Evolutionary conservation across 2,329 filamentous ascomycete species (phyloP).

Genomic region (Sporothrix variecibatus): DNA sequence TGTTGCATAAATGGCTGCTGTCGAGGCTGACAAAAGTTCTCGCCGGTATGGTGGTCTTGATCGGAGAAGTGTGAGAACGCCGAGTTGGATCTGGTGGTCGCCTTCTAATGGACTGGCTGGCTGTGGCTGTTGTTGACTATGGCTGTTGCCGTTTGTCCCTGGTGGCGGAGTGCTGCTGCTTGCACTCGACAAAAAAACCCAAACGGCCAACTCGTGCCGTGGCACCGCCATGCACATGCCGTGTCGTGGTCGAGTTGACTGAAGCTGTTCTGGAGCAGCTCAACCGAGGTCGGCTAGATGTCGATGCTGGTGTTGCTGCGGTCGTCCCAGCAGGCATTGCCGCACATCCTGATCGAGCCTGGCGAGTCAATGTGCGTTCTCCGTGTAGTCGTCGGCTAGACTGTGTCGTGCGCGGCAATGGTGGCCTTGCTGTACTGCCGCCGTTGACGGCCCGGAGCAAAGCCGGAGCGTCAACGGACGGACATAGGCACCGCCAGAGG

Average conservation of each 20-base stretch:
- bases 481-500: slow-evolving; percentile 65
- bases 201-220: slow-evolving; percentile 24
- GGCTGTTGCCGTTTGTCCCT: background rate
- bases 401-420: background rate
- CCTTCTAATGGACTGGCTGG: background rate
- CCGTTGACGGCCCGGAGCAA: slow-evolving; percentile 39
- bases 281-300: background rate
- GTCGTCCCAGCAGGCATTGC: background rate
- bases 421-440: slow-evolving; percentile 24
- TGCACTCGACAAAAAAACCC: background rate
- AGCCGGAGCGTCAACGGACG: slow-evolving; percentile 49
- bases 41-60: slow-evolving; percentile 26
- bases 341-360: background rate
- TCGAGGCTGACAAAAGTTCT: slow-evolving; percentile 26
- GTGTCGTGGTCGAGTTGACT: background rate
- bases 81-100: slow-evolving; percentile 12
- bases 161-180: background rate
- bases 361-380: background rate
- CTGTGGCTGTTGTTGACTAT: background rate
- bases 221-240: slow-evolving; percentile 19
- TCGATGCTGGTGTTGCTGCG: background rate
- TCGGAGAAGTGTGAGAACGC: slow-evolving; percentile 22
- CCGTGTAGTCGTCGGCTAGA: too few species aligned
- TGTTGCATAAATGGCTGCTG: slow-evolving; percentile 38
- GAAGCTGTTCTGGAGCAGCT: background rate